Conservation (phyloP, 2,329 filamentous ascomycete genomes). For the Calonectria naviculata region DNA sequence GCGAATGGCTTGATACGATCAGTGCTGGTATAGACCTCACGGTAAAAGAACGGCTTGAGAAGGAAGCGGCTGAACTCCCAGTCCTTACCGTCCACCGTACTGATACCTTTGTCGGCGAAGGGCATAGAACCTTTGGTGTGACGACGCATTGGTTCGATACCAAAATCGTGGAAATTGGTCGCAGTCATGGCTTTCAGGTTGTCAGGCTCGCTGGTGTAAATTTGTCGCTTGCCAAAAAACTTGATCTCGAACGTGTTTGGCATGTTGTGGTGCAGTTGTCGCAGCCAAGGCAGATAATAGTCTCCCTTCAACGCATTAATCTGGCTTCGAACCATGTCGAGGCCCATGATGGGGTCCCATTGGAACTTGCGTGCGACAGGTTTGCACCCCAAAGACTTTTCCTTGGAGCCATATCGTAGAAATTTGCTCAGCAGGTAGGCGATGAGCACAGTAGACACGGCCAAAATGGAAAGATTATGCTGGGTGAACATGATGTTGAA, state of each 20-base stretch:
- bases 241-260: slow-evolving; percentile 35
- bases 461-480: slow-evolving; percentile 2
- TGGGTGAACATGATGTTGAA: slow-evolving; percentile 4
- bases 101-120: slow-evolving; percentile 31
- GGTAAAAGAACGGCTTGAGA: slow-evolving; percentile 35
- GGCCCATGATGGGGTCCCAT: slow-evolving; percentile 29
- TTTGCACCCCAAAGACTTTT: slow-evolving; percentile 14
- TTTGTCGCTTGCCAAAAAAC: slow-evolving; percentile 31
- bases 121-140: slow-evolving; percentile 29
- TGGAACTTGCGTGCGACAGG: slow-evolving; percentile 20
- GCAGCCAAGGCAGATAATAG: slow-evolving; percentile 34
- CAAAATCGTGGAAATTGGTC: slow-evolving; percentile 34
- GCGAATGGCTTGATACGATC: slow-evolving; percentile 31
- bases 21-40: slow-evolving; percentile 31
- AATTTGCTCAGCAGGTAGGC: slow-evolving; percentile 13
- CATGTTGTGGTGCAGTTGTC: slow-evolving; percentile 25
- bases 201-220: slow-evolving; percentile 34
- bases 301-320: slow-evolving; percentile 27
- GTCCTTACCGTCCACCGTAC: slow-evolving; percentile 30
- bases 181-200: slow-evolving; percentile 35
- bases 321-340: slow-evolving; percentile 32
- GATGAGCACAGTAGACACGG: slow-evolving; percentile 5
- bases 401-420: slow-evolving; percentile 5
- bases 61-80: slow-evolving; percentile 33
- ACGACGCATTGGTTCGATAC: slow-evolving; percentile 32